Percentiles rank a stretch among this genome's conserved stretches.
phyloP scores from a whole-genome alignment of 345 rosid species.

The Ricinus communis region DNA sequence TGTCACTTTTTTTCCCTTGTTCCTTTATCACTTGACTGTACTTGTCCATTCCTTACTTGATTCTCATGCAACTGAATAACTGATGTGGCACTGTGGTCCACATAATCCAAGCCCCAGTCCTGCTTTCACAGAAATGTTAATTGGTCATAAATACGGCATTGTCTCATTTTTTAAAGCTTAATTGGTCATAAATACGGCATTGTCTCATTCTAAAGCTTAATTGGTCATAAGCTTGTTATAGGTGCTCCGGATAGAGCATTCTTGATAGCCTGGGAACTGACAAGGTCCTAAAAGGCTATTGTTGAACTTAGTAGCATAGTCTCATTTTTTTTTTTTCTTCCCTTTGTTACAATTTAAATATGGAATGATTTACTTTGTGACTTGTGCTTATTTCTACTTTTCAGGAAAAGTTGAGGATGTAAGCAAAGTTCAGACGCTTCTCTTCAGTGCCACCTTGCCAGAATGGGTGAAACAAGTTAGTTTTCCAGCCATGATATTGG shows the following conservation, averaged over 20 bases:
- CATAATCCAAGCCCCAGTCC: background rate
- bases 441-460: constrained; percentile 96
- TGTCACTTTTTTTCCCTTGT: background rate
- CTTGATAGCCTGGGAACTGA: too few relatives aligned
- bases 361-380: background rate
- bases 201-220: background rate
- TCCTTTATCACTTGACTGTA: too few relatives aligned
- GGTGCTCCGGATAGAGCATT: background rate
- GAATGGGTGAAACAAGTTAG: constrained; percentile 81
- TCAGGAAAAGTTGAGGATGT: constrained; percentile 86
- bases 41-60: too few relatives aligned
- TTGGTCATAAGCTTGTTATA: background rate
- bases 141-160: too few relatives aligned
- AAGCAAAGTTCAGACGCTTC: constrained; percentile 93
- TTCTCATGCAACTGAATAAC: background rate
- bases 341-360: background rate
- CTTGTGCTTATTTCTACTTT: constrained; percentile 4
- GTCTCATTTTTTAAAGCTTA: too few relatives aligned
- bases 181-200: too few relatives aligned
- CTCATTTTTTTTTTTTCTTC: too few relatives aligned
- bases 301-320: too few relatives aligned
- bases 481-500: constrained; percentile 16
- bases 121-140: background rate
- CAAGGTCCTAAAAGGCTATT: too few relatives aligned
- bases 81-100: background rate